These are phyloP conservation scores for Platanthera guangdongensis DNA, from an alignment of 106 monocot species.

Conservation along the genomic window DNA sequence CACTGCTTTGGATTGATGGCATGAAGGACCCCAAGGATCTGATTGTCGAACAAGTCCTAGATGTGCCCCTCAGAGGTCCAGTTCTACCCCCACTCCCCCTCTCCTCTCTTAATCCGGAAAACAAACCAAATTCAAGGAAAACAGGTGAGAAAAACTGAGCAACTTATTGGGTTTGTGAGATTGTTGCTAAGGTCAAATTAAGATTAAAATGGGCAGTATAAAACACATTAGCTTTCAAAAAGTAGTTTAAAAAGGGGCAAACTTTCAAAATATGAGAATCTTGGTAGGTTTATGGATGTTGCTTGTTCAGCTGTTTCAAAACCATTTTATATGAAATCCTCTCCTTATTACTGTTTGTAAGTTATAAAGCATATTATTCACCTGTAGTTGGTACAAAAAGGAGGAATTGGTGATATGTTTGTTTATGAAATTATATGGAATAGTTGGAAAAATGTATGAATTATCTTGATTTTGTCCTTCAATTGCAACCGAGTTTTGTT, in stretches of 20 bases:
- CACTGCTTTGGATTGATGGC: conserved; percentile 31
- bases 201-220: not conserved
- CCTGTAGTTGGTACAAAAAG: not conserved
- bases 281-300: not conserved
- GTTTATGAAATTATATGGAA: no score
- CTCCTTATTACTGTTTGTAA: not conserved
- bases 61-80: conserved; percentile 54
- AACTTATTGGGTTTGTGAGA: not conserved
- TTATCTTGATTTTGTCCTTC: not conserved
- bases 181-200: not conserved
- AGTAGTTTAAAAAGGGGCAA: not conserved
- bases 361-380: not conserved
- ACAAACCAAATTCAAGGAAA: no score
- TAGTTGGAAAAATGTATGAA: no score
- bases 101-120: not conserved
- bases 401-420: not conserved
- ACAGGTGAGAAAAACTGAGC: not conserved
- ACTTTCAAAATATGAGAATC: not conserved
- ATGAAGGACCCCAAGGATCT: conserved; percentile 45
- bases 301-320: not conserved
- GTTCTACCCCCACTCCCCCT: no score
- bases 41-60: conserved; percentile 40
- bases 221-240: not conserved
- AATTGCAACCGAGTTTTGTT: no score
- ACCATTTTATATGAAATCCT: not conserved